Base-by-base conservation (phyloP, 2,329 filamentous ascomycete genomes). In the Huntiella bhutanensis region DNA sequence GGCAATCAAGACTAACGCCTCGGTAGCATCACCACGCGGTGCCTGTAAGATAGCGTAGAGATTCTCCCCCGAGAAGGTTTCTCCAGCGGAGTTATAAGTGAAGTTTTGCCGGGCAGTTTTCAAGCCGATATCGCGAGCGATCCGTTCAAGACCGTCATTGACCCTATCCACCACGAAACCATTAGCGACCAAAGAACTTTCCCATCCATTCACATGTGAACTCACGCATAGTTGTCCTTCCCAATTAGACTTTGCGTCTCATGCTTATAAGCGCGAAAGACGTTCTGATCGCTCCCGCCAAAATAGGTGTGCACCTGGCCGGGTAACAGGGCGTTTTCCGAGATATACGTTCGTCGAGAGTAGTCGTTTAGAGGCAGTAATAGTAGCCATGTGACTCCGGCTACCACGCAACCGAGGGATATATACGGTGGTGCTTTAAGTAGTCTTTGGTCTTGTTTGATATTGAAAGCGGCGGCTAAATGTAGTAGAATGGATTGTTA, bases 221-320 rank as follows among this genome's bases (percentile, higher is more conserved):
- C 67, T 51, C 61, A 75, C 71, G 70, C 67, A 50, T 63, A 56
- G 53, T 77, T 77, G 51, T 60, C 63, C 55, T 62, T 64, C 52
- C 65, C 64, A 46, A 64, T 68, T 50, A 87, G 57, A 6, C 64
- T 68, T 54, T 82, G 75, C 43, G 94, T 69, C 64, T 96, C 91
- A 57, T 84, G 78, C 56, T 81, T 77, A 60, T 92, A 96, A 5
- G 85, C 91, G 41, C 86, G 74, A 57, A 96, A 87, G 53, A 96
- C 75, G 61, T 95, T 82, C 65, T 96, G 87, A 59, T 98, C 91
- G 60, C 85, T 94, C 13, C 91, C 91, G 5, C 83, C 80, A 59
- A 98, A 98, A 62, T 98, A 98, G 1, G 91, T 94, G 64, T 96
- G 88, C 6, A 96, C 91, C 62, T 98, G 91, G 2, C 87, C 91